A percentile compares a stretch with the other conserved stretches of the same genome.
These are phyloP conservation scores for Aeschynomene evenia DNA, from an alignment of 306 rosid species.

Conservation along the genomic window DNA sequence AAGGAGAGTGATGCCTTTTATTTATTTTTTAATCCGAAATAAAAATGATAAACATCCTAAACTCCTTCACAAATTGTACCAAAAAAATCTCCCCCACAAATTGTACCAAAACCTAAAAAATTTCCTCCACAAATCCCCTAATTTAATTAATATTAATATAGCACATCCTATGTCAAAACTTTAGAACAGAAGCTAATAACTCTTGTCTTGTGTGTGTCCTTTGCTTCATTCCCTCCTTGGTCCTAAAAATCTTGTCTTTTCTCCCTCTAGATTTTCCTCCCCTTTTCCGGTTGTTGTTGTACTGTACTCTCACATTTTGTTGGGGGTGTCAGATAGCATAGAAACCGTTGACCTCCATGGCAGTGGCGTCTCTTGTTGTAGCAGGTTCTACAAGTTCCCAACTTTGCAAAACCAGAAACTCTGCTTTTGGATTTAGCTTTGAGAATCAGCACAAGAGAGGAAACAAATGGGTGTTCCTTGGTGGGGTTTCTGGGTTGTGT, in stretches of 20 bases:
- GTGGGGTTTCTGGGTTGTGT: conserved; percentile 19
- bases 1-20: too few species aligned
- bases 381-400: conserved; percentile 30
- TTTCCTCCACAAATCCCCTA: not conserved
- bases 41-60: not conserved
- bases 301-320: not conserved
- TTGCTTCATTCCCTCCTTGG: not conserved
- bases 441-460: conserved; percentile 29
- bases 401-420: conserved; percentile 21
- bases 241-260: not conserved
- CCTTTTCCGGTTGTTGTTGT: not conserved
- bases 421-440: conserved; percentile 11
- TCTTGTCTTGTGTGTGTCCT: too few species aligned
- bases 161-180: not conserved
- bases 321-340: conserved; percentile 9
- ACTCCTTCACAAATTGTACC: too few species aligned
- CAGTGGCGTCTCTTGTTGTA: conserved; percentile 21
- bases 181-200: not conserved
- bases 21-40: too few species aligned
- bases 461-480: conserved; percentile 24
- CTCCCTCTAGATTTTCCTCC: not conserved
- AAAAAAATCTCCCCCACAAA: too few species aligned
- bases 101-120: too few species aligned
- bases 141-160: too few species aligned
- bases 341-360: conserved; percentile 32